Base-by-base conservation (phyloP, 2,329 filamentous ascomycete genomes). In the Cryphonectria japonica region DNA sequence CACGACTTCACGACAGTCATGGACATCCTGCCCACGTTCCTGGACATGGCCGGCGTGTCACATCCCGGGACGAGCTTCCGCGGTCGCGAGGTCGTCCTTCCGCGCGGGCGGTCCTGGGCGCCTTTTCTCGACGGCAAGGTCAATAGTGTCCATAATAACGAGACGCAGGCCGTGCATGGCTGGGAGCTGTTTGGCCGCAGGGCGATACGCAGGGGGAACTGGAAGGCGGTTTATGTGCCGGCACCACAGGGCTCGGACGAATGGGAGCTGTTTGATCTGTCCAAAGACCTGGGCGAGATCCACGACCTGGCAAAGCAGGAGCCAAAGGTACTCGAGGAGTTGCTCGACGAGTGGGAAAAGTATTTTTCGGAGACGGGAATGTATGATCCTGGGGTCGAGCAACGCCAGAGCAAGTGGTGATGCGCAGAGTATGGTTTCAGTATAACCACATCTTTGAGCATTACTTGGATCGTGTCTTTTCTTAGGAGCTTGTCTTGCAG, bases 31-130 rank as follows among this genome's bases (percentile, higher is more conserved):
- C 85, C 84, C 0, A 84, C 84, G 1, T 78, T 85, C 46, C 79
- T 85, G 46, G 83, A 85, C 8, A 81, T 85, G 76, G 83, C 83
- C 1, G 82, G 82, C 32, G 76, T 84, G 57, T 75, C 79, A 54
- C 87, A 89, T 73, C 88, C 87, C 0, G 85, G 85, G 1, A 86
- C 86, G 0, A 82, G 76, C 0, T 90, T 80, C 74, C 76, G 77
- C 62, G 79, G 79, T 19, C 77, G 79, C 37, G 75, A 80, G 46
- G 74, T 81, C 11, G 79, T 78, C 11, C 60, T 72, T 9, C 77
- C 80, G 75, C 74, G 79, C 37, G 80, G 80, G n/a, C 78, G 77
- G 46, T 80, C 79, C 0, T 79, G 78, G 78, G 76, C 78, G 0
- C 76, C 78, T 0, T 79, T 77, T 52, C 75, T 80, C 0, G 41